phyloP scores from a whole-genome alignment of 2,329 filamentous ascomycete species.

The Hymenoscyphus fructigenus region DNA sequence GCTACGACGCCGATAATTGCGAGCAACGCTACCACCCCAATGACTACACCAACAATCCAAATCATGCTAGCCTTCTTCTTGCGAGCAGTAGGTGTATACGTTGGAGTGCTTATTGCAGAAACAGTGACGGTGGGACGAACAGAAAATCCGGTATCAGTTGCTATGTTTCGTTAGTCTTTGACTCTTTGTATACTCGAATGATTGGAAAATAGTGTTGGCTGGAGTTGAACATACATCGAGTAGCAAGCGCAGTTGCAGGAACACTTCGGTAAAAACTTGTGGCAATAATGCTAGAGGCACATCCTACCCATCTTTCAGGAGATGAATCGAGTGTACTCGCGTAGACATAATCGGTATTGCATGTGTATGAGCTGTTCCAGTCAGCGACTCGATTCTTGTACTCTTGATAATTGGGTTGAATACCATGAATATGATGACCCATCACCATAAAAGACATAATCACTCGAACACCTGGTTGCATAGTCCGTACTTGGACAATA shows the following conservation, averaged over 20 bases:
- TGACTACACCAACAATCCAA: conserved; percentile 9
- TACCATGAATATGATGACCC: not conserved
- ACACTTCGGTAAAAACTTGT: conserved; percentile 7
- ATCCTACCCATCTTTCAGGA: conserved; percentile 7
- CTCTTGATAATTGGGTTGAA: not conserved
- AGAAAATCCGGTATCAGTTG: not conserved
- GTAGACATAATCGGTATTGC: conserved; percentile 11
- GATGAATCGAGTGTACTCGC: not conserved
- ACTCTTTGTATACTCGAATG: not conserved
- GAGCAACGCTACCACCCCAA: conserved; percentile 5
- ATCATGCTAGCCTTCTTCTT: conserved; percentile 7
- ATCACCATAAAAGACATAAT: conserved; percentile 1
- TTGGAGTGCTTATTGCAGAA: not conserved
- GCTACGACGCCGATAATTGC: conserved; percentile 9
- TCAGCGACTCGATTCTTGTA: not conserved
- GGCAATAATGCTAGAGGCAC: not conserved
- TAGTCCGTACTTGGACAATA: not conserved
- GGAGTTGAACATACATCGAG: not conserved
- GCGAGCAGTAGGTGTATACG: not conserved
- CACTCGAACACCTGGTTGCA: conserved; percentile 7
- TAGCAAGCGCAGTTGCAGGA: not conserved
- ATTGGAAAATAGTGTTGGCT: too few species aligned
- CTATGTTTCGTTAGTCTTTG: not conserved
- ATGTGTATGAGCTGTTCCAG: conserved; percentile 3
- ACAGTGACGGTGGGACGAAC: conserved; percentile 6